A percentile compares a stretch with the other conserved stretches of the same genome.
These are phyloP conservation scores for Colletotrichum viniferum DNA, from an alignment of 2,329 filamentous ascomycete species.

Conservation along the genomic window DNA sequence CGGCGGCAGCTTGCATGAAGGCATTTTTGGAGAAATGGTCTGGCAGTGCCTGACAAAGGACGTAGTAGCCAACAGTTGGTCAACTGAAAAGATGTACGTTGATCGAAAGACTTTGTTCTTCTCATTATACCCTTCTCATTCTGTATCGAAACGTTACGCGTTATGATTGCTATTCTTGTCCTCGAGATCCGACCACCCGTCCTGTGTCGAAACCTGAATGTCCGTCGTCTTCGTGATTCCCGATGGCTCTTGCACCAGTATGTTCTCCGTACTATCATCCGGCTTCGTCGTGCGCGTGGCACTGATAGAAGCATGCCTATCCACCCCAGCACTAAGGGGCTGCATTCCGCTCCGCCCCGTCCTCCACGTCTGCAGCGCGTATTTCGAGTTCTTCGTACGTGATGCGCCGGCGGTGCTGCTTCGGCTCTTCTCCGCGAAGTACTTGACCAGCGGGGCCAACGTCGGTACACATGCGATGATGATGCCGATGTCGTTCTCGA, in stretches of 20 bases:
- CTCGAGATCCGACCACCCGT: not conserved
- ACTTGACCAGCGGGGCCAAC: conserved; percentile 44
- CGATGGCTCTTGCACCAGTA: not conserved
- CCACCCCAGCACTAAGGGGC: conserved; percentile 11
- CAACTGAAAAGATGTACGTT: too few relatives aligned
- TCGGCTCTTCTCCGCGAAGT: conserved; percentile 33
- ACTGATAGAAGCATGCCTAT: not conserved
- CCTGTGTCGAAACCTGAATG: not conserved
- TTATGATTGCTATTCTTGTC: not conserved
- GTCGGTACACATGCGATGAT: conserved; percentile 46
- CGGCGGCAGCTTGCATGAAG: too few relatives aligned
- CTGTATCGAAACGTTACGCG: too few relatives aligned
- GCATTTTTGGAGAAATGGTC: too few relatives aligned
- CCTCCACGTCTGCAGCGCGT: conserved; percentile 30
- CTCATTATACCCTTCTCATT: too few relatives aligned
- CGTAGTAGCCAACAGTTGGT: too few relatives aligned
- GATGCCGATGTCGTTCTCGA: conserved; percentile 50
- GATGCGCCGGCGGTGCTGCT: conserved; percentile 7
- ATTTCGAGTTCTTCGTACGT: conserved; percentile 15
- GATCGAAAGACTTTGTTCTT: too few relatives aligned
- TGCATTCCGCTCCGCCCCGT: conserved; percentile 24
- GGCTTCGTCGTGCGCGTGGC: not conserved
- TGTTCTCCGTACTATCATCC: conserved; percentile 14
- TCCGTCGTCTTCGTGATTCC: not conserved
- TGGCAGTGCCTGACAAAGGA: too few relatives aligned